Evolutionary conservation across 208 protist genomes (phyloP), one percentile per base, ranked within the genome.

Genomic region (Phytomonas sp.): DNA sequence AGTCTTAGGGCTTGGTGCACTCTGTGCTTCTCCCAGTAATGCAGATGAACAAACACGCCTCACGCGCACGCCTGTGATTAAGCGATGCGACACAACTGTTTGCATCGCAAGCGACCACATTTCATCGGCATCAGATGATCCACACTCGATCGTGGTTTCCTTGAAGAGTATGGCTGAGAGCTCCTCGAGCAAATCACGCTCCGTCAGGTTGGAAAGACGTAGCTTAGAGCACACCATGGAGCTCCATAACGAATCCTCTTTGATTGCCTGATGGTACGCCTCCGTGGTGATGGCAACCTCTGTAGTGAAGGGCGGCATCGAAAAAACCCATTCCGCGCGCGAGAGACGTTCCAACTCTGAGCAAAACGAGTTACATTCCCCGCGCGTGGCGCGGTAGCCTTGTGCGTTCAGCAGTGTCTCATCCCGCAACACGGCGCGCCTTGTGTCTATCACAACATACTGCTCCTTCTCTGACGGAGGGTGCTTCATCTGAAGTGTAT

Each of bases 241-340:
- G 13, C 2, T 9, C 75, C 73, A 79, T 15, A 33, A 5, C 0
- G 63, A 8, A n/a, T 66, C 40, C 2, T 34, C 6, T 13, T 32
- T 11, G 17, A 82, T 64, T 4, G 51, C 37, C 17, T n/a, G 36
- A 51, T 59, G 34, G 8, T 75, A 51, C 13, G 79, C 75, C 0
- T 29, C 17, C 2, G 23, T 11, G 17, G 65, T 61, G 9, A 91
- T 32, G 7, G 61, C 13, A 34, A 91, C 73, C 1, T 72, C 69
- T 0, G 85, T 82, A 40, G 79, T 81, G 71, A 92, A 94, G 37
- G 73, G 62, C 13, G 89, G 89, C 89, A 92, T 92, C 0, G 77
- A 74, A 67, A 86, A 84, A 17, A 81, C 56, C 85, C 85, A 92
- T 0, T 80, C 84, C 7, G 9, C 7, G 30, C 82, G 81, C 28